Conservation (phyloP, 2,329 filamentous ascomycete species). For the Aspergillus sp. region DNA sequence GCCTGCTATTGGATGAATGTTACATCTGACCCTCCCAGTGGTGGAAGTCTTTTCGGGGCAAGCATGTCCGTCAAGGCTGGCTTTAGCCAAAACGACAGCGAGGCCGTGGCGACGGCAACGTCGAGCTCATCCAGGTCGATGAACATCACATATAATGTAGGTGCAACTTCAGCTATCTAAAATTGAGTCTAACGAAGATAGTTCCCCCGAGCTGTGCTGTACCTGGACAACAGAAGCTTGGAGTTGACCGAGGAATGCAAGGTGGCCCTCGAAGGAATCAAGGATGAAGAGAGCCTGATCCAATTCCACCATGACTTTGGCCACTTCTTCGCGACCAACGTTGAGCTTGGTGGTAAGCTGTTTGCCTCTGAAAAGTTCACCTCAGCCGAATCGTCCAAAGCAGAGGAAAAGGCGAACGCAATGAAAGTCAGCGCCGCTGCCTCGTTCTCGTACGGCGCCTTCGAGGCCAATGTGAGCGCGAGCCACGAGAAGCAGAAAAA, state of each 20-base stretch:
- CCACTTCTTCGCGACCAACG: constrained; percentile 2
- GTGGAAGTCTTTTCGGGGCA: background rate
- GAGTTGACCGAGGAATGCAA: constrained; percentile 4
- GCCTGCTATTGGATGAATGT: background rate
- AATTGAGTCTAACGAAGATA: background rate
- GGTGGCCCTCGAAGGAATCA: background rate
- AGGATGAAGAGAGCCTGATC: background rate
- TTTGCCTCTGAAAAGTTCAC: constrained; percentile 2
- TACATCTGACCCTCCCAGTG: background rate
- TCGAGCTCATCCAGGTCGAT: background rate
- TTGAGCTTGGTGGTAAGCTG: constrained; percentile 6
- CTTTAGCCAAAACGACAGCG: background rate
- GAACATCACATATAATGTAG: constrained; percentile 6
- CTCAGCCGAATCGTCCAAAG: background rate
- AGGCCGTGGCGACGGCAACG: background rate
- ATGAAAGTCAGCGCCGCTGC: constrained; percentile 1
- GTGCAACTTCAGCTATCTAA: background rate
- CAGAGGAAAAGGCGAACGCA: background rate
- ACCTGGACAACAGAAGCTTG: constrained; percentile 2
- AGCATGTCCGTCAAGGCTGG: background rate
- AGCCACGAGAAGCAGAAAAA: background rate
- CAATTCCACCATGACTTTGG: no score
- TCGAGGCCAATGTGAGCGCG: constrained; percentile 1
- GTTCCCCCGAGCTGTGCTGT: constrained; percentile 3
- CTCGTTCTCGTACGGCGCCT: constrained; percentile 1